These are phyloP conservation scores for Zymoseptoria crescenta DNA, from an alignment of 2,329 filamentous ascomycete species.

Conservation along the genomic window DNA sequence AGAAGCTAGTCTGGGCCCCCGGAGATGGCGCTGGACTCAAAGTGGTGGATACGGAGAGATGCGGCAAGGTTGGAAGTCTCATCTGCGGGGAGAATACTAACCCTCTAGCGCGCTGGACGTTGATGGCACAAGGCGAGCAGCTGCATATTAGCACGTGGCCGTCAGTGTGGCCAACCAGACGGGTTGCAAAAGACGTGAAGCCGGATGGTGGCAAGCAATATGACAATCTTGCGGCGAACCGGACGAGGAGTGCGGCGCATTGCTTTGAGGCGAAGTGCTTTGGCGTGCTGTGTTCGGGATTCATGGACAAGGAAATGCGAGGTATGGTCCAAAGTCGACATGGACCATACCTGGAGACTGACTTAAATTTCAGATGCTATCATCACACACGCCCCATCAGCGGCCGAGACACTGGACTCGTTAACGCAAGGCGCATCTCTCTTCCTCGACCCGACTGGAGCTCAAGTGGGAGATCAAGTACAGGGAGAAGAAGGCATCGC, in stretches of 20 bases:
- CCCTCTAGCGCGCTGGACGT: conserved; percentile 44
- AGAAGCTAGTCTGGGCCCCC: conserved; percentile 48
- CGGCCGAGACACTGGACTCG: conserved; percentile 28
- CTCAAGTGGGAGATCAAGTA: conserved; percentile 31
- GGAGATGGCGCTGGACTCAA: conserved; percentile 46
- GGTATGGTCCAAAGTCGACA: conserved; percentile 4
- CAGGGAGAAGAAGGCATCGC: conserved; percentile 43
- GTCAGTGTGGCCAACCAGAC: conserved; percentile 45
- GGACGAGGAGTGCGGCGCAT: conserved; percentile 46
- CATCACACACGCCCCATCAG: conserved; percentile 18
- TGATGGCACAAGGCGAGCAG: conserved; percentile 50
- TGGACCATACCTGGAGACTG: background rate
- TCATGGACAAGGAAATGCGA: conserved; percentile 30
- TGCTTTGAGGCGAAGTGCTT: conserved; percentile 54
- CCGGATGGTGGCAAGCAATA: conserved; percentile 34
- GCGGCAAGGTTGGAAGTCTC: conserved; percentile 43
- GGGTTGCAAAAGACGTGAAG: background rate
- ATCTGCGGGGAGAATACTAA: conserved; percentile 55
- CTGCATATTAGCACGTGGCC: conserved; percentile 51
- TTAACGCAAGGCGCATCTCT: conserved; percentile 41
- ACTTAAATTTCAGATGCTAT: conserved; percentile 25
- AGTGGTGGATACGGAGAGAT: conserved; percentile 37
- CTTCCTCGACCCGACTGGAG: conserved; percentile 47
- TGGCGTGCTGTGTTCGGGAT: conserved; percentile 43
- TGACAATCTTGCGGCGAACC: conserved; percentile 48